phyloP scores from a whole-genome alignment of 1,139 yeast genomes.

The Saccharomyces uvarum region DNA sequence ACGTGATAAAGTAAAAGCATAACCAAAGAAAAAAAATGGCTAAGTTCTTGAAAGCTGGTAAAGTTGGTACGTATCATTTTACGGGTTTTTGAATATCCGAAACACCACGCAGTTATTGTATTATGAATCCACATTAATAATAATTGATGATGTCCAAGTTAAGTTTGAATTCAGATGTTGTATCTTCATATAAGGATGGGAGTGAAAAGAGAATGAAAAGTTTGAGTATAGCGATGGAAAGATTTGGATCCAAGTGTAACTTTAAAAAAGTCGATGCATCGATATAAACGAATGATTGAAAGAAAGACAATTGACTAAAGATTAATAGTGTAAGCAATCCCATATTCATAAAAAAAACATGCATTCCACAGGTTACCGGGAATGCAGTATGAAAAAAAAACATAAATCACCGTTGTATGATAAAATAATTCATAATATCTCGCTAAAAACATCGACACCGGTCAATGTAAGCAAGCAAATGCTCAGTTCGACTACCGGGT shows the following conservation, averaged over 20 bases:
- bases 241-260: neutral
- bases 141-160: neutral
- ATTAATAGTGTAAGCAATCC: neutral
- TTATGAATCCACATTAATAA: neutral
- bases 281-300: neutral
- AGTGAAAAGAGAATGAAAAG: neutral
- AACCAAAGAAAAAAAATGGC: constrained; percentile 54
- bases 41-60: constrained; percentile 98
- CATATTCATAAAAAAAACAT: neutral
- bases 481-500: neutral
- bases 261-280: neutral
- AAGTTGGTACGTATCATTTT: constrained; percentile 49
- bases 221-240: neutral
- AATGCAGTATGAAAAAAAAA: neutral
- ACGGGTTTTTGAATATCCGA: neutral
- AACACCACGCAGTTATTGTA: neutral
- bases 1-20: constrained; percentile 19
- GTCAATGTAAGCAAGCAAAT: neutral
- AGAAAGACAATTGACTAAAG: neutral
- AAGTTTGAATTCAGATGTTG: neutral
- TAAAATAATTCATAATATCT: too few species aligned
- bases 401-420: neutral
- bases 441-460: neutral
- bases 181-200: neutral
- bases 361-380: neutral